Evolutionary conservation across 371 early-diverging fungal genomes (phyloP).

Genomic region (Capillidium heterosporum): DNA sequence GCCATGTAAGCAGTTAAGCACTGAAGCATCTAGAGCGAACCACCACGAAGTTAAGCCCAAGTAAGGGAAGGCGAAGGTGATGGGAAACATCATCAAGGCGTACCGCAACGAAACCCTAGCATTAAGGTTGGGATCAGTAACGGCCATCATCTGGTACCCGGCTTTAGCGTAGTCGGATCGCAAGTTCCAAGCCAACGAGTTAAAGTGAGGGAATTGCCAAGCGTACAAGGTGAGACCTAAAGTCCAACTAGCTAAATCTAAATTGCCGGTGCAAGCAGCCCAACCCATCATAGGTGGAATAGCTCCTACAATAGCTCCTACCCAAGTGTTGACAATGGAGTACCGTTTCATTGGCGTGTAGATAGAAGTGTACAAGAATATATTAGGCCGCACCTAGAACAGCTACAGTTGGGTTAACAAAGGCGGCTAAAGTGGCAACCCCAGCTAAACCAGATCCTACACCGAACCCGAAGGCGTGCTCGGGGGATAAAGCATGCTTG

Average conservation of each 20-base stretch:
- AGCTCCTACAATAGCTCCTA: conserved; percentile 87
- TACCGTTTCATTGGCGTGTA: conserved; percentile 91
- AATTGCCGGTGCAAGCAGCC: conserved; percentile 59
- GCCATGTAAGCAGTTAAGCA: conserved; percentile 57
- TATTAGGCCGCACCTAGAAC: conserved; percentile 64
- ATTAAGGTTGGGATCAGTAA: conserved; percentile 71
- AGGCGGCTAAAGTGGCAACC: conserved; percentile 31
- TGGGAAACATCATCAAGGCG: conserved; percentile 65
- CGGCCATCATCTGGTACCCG: conserved; percentile 91
- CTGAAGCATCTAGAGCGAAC: conserved; percentile 57
- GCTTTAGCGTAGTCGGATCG: conserved; percentile 90
- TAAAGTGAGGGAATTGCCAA: conserved; percentile 98
- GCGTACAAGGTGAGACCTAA: conserved; percentile 69
- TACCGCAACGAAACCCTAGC: conserved; percentile 75
- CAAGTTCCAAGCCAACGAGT: conserved; percentile 78
- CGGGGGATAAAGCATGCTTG: conserved; percentile 53
- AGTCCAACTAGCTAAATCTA: conserved; percentile 67
- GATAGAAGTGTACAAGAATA: conserved; percentile 67
- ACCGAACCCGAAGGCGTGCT: conserved; percentile 75
- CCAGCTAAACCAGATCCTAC: conserved; percentile 52
- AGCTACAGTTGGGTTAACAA: conserved; percentile 75
- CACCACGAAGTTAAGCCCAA: conserved; percentile 60
- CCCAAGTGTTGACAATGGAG: conserved; percentile 90
- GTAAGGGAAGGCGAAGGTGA: conserved; percentile 39
- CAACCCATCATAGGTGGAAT: conserved; percentile 98